Evolutionary conservation across 1,139 yeast genomes (phyloP), one percentile per base, ranked within the genome.

Genomic region (Ashbya aceris): DNA sequence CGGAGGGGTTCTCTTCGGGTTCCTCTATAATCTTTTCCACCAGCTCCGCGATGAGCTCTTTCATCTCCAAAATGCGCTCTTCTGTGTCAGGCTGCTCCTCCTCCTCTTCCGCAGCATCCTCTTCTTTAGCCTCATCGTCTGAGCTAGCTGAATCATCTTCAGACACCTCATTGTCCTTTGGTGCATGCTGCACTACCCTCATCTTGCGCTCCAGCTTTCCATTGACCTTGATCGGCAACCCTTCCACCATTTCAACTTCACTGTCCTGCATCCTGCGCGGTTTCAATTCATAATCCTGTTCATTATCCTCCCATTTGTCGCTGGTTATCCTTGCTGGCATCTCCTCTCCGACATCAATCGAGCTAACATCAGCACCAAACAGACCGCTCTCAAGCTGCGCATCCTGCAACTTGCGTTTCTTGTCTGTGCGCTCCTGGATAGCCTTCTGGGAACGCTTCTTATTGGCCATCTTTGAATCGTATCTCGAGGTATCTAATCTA

Each of bases 21-120:
- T 86, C 87, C 61, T 89, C 95, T 55, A 79, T 78, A 33, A 91
- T 65, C 41, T 73, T 74, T 29, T 84, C 84, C 1, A 95, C 96
- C 40, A 82, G 63, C 11, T 75, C 80, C 0, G 97, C 96, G 29
- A 91, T 75, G 46, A 82, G 85, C 63, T 87, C 97, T 53, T 87
- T 85, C 39, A 84, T 70, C 47, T 72, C 71, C 12, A 71, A 52
- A 30, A 84, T 68, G 45, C 70, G 70, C 55, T 79, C 82, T 42
- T 69, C 74, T 0, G 82, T 79, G n/a, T 76, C 68, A 7, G 72
- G 66, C 11, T 68, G 69, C 4, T 70, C 71, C 39, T 74, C 73
- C 11, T 66, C 68, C 14, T 69, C 76, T 14, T 60, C 65, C 9
- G 41, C 51, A 9, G 46, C 51, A 8, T 45, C 46, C 20, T 39